Evolutionary conservation across 805 yeast genomes (phyloP).

Genomic region (Starmerella roubikii): DNA sequence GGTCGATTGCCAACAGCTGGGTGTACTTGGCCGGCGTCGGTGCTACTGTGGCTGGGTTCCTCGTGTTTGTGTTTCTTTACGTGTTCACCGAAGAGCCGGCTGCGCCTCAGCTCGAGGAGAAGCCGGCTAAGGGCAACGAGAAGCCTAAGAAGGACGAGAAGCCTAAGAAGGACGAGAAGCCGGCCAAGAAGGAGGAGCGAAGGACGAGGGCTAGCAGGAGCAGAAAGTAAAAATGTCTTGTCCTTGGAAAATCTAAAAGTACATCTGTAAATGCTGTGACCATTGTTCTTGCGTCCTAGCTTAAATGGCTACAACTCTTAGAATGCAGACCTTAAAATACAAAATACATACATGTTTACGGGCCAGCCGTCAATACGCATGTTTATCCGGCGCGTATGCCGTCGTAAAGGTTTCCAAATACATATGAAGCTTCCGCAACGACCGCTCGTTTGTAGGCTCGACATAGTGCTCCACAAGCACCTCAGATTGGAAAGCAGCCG

Average conservation of each 20-base stretch:
- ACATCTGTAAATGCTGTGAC: background rate
- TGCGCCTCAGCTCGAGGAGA: background rate
- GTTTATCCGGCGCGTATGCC: background rate
- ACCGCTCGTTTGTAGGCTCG: background rate
- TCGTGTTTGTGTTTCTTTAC: constrained; percentile 58
- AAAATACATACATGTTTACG: too few relatives aligned
- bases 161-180: too few relatives aligned
- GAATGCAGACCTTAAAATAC: too few relatives aligned
- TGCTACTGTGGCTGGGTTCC: constrained; percentile 63
- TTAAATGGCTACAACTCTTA: too few relatives aligned
- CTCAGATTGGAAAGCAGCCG: background rate
- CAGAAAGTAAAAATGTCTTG: too few relatives aligned
- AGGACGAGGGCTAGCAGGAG: too few relatives aligned
- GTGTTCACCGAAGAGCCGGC: constrained; percentile 22
- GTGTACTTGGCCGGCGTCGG: constrained; percentile 64
- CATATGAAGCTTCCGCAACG: background rate
- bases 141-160: too few relatives aligned
- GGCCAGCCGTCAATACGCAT: background rate
- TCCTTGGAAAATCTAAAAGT: too few relatives aligned
- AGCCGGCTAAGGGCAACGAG: too few relatives aligned
- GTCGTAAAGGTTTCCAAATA: background rate
- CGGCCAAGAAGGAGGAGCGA: too few relatives aligned
- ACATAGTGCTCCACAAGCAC: background rate
- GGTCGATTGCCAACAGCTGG: constrained; percentile 90
- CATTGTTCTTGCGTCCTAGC: too few relatives aligned